Evolutionary conservation across 257 asterid genomes (phyloP), one percentile per base, ranked within the genome.

Genomic region (Ilex asprella): DNA sequence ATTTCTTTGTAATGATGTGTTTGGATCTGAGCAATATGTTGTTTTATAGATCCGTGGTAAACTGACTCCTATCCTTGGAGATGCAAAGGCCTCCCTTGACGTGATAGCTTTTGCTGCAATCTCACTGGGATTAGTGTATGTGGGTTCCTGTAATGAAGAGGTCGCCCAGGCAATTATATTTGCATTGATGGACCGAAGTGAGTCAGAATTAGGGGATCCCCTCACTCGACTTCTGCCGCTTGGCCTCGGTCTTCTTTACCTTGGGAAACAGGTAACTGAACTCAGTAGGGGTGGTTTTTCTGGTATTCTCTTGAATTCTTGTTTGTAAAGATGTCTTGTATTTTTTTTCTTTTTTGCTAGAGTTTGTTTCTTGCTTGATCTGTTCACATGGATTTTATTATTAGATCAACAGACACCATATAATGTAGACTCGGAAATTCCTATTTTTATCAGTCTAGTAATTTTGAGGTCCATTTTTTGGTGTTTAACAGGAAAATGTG

Each of bases 231-330:
- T 93, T 60, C 60, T 93, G 84, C 82, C 97, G 46, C 82, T 93
- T 72, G 97, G 95, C 61, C 99, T 93, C 63, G 99, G 99, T 61
- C 76, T 93, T 31, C 90, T 93, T 54, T 93, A 84, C 69, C 96
- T 93, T 65, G 99, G 99, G 63, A 93, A 93, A 71, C 96, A 93
- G 97, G 99, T 89, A 73, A 60, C 12, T 46, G 14, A 10, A 10
- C 6, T 46, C 52, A 46, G n/a, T 10, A 46, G n/a, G n/a, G 52
- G 13, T 46, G 14, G n/a, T 2, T 10, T 46, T 46, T 14, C 41
- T 35, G 41, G 41, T 35, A 70, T 51, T 63, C 57, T 41, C 47
- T 62, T 32, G 32, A 12, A 2, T 39, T 61, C 6, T 31, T 50
- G 3, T n/a, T n/a, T n/a, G n/a, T n/a, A n/a, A n/a, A n/a, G n/a